phyloP scores from a whole-genome alignment of 495 filamentous ascomycete genomes.

The Tuber magnatum region DNA sequence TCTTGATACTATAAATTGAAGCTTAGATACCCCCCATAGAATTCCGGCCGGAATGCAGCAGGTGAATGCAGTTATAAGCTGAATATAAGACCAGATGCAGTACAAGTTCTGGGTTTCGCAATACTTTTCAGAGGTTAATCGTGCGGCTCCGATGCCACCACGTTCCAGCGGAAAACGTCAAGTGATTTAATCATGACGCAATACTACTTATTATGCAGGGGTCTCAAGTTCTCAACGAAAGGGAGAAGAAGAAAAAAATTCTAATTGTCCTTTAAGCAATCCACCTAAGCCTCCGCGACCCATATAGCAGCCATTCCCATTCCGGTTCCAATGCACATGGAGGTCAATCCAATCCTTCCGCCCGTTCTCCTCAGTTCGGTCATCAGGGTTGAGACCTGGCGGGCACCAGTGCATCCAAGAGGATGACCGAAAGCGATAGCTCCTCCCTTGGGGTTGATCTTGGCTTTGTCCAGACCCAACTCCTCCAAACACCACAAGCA shows the following conservation, averaged over 20 bases:
- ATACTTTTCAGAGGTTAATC: background rate
- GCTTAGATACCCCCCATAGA: background rate
- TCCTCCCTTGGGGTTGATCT: slow-evolving; percentile 95
- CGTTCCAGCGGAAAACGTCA: background rate
- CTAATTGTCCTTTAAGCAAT: background rate
- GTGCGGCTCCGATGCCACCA: background rate
- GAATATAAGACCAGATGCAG: background rate
- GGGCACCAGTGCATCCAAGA: slow-evolving; percentile 84
- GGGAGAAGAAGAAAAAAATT: background rate
- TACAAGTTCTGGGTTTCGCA: background rate
- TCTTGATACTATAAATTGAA: background rate
- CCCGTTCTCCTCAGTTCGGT: slow-evolving; percentile 76
- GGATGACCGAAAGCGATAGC: slow-evolving; percentile 99
- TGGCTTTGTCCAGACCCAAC: slow-evolving; percentile 67
- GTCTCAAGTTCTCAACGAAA: background rate
- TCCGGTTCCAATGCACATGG: slow-evolving; percentile 94
- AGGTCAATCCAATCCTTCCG: slow-evolving; percentile 80
- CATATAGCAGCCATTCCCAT: slow-evolving; percentile 97
- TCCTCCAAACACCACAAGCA: slow-evolving; percentile 89
- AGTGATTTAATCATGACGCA: background rate
- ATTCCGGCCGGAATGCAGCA: background rate
- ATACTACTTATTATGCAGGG: background rate
- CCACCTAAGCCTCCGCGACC: slow-evolving; percentile 64
- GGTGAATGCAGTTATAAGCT: background rate
- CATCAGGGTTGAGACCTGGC: slow-evolving; percentile 86